Evolutionary conservation across 2,329 filamentous ascomycete genomes (phyloP), one percentile per base, ranked within the genome.

Genomic region (Dothistroma septosporum): DNA sequence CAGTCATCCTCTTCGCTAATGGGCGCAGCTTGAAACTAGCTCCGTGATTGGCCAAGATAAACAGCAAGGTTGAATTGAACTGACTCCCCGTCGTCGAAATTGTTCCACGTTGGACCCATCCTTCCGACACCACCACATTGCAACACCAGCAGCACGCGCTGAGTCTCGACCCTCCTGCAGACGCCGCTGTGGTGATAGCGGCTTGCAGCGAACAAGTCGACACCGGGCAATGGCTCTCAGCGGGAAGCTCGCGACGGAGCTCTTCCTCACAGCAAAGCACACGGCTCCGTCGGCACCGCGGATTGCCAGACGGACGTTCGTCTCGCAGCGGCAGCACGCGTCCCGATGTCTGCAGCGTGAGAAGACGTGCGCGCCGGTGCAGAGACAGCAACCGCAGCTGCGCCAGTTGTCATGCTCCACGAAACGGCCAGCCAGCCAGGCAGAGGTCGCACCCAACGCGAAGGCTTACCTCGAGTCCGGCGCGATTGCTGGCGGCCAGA

Each of bases 391-490:
- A 24, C 62, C 67, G 49, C 68, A 68, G 54, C 35, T 62, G 50
- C 65, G 70, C 46, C 60, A 64, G 35, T 70, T 73, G 61, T 62
- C 68, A 52, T 65, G 61, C 50, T 70, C 72, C 21, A 63, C 67
- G 41, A 66, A 58, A 60, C 60, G 57, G 50, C 57, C 56, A 21
- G 69, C 69, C 60, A 74, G 68, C 66, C 72, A 78, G 66, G 78
- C 83, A 53, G 85, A 94, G 76, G 80, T 86, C 66, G 88, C 90
- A 56, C 91, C 92, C 59, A 90, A 89, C 73, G 85, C 92, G 57
- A 87, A 92, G 78, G 90, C 92, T 64, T 96, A 96, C 77, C 82
- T 97, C 70, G 87, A 91, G 74, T 96, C 91, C 78, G 92, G 92
- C 70, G 89, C 87, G 62, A 87, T 97, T 74, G 89, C 92, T 76